Percentiles rank a stretch among this genome's conserved stretches.
Conservation (phyloP, 1,284 basidiomycete genomes). For the Ceratobasidium sp. region DNA sequence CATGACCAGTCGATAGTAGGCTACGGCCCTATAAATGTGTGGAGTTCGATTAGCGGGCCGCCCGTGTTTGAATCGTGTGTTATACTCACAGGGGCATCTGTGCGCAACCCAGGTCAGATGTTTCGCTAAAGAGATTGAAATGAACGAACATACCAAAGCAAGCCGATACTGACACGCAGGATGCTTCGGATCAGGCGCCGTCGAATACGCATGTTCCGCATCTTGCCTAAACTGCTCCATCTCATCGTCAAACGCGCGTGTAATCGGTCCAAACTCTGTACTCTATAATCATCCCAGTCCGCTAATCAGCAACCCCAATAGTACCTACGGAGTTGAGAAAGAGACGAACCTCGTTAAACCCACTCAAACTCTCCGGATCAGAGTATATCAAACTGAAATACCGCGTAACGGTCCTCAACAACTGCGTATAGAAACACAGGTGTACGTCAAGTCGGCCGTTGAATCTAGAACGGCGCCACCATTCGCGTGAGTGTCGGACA, state of each 20-base stretch:
- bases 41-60: conserved; percentile 48
- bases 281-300: background rate
- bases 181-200: conserved; percentile 65
- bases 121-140: conserved; percentile 17
- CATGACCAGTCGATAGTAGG: conserved; percentile 85
- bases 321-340: no score
- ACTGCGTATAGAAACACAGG: conserved; percentile 76
- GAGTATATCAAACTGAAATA: conserved; percentile 85
- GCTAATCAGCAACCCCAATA: no score
- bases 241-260: conserved; percentile 71
- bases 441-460: conserved; percentile 69
- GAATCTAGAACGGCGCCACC: conserved; percentile 45
- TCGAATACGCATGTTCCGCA: conserved; percentile 70
- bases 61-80: background rate
- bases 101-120: conserved; percentile 61
- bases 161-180: conserved; percentile 34
- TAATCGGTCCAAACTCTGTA: background rate
- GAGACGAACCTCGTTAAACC: conserved; percentile 74
- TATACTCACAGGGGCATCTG: conserved; percentile 78
- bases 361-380: conserved; percentile 75
- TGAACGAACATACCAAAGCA: conserved; percentile 60
- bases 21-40: conserved; percentile 68
- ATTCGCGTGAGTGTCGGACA: conserved; percentile 73
- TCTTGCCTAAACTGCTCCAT: conserved; percentile 73
- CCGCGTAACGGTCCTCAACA: conserved; percentile 76